Conservation (phyloP, 768 basidiomycete species). For the Naganishia onofrii region DNA sequence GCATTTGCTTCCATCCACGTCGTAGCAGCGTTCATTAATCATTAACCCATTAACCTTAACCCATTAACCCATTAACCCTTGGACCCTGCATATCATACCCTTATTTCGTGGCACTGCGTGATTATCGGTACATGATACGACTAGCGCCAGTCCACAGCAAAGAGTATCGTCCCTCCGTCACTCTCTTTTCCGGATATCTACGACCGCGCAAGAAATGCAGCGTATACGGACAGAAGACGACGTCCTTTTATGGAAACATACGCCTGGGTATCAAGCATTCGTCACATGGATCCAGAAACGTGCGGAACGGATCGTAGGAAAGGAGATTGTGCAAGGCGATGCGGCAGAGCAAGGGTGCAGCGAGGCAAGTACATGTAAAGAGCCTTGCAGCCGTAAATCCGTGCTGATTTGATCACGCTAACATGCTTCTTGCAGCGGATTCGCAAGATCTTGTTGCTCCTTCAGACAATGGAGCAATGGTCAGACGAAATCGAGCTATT, state of each 20-base stretch:
- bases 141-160: too few species aligned
- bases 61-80: too few species aligned
- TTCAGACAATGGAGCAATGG: constrained; percentile 24
- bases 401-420: neutral
- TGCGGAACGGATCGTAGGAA: constrained; percentile 72
- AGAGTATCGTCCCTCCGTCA: too few species aligned
- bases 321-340: constrained; percentile 55
- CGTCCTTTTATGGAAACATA: constrained; percentile 68
- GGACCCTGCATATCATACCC: too few species aligned
- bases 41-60: too few species aligned
- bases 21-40: too few species aligned
- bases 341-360: constrained; percentile 52
- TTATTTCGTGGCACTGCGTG: too few species aligned
- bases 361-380: constrained; percentile 15
- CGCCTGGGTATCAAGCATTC: constrained; percentile 71
- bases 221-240: constrained; percentile 51
- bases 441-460: constrained; percentile 18
- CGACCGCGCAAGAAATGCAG: neutral
- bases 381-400: neutral
- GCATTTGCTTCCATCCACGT: too few species aligned
- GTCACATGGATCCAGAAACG: constrained; percentile 71
- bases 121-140: too few species aligned
- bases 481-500: constrained; percentile 24
- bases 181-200: neutral
- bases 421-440: constrained; percentile 50